Evolutionary conservation across 306 rosid species (phyloP), one percentile per base, ranked within the genome.

Genomic region (Rosa lucieae): DNA sequence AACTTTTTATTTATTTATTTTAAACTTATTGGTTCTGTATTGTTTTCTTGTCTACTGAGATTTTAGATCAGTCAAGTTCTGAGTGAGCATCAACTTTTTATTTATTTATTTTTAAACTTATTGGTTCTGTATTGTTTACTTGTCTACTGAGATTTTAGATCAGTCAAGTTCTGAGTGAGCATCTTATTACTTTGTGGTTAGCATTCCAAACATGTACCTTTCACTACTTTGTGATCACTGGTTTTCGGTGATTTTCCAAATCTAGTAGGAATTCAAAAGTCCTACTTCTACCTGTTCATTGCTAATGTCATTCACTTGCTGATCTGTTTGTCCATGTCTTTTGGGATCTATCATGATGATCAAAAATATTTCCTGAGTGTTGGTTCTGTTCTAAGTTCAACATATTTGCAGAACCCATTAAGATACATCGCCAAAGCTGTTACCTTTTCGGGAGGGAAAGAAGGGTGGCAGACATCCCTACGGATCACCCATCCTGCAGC

Each of bases 401-500:
- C 53, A 29, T 70, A 77, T 86, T 71, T 42, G 32, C 92, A 94
- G 98, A 94, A 79, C 98, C 98, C 72, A 90, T 94, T 59, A 92
- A 94, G 68, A 89, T 94, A 82, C 97, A 94, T 84, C 97, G 97
- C 51, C 97, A 94, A 92, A 94, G 97, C 77, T 92, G 94, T 79
- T 94, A 92, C 81, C 97, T 94, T 67, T 94, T 94, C 78, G 98
- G 99, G 85, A 91, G 99, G 85, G 97, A 94, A 84, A 87, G 99
- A 85, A 89, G 97, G 88, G 97, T 94, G 70, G 99, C 99, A 56
- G 99, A 92, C 81, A 77, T 94, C 75, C 97, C 99, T 44, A 94
- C 99, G 18, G 97, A 94, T 87, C 99, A 94, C 79, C 99, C 99
- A 6, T 92, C 99, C 69, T 94, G 97, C 86, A 92, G 99, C 95